These are phyloP conservation scores for Fusarium piperis DNA, from an alignment of 2,329 filamentous ascomycete genomes.

Conservation along the genomic window DNA sequence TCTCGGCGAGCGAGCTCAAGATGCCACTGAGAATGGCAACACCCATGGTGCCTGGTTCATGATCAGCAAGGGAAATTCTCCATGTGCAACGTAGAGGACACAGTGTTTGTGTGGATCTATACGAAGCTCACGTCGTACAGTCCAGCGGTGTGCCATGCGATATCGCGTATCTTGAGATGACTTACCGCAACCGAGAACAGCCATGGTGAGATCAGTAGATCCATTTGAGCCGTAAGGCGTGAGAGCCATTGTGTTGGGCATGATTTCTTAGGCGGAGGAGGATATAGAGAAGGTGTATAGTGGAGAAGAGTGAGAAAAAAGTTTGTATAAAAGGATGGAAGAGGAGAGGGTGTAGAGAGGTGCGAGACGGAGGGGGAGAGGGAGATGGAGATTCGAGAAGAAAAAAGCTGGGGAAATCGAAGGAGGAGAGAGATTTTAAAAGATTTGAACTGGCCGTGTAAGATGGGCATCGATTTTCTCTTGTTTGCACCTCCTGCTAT, in stretches of 20 bases:
- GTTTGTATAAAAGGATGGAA: neutral
- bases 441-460: constrained; percentile 16
- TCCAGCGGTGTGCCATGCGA: neutral
- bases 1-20: constrained; percentile 71
- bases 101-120: constrained; percentile 3
- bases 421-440: constrained; percentile 22
- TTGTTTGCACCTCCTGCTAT: constrained; percentile 31
- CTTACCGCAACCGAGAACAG: constrained; percentile 84
- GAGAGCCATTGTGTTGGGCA: constrained; percentile 43
- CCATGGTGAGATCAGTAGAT: constrained; percentile 70
- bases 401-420: constrained; percentile 26
- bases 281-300: constrained; percentile 7
- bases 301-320: constrained; percentile 1
- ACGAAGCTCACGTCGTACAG: neutral
- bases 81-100: neutral
- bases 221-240: constrained; percentile 49
- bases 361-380: constrained; percentile 4
- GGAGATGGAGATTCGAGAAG: constrained; percentile 9
- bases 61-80: constrained; percentile 17
- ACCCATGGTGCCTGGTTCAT: constrained; percentile 77
- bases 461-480: constrained; percentile 12
- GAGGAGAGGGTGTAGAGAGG: neutral
- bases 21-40: constrained; percentile 86
- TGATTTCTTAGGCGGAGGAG: constrained; percentile 17
- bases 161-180: constrained; percentile 26